A percentile compares a stretch with the other conserved stretches of the same genome.
phyloP scores from a whole-genome alignment of 83 land plant species.

The Diphasiastrum complanatum region DNA sequence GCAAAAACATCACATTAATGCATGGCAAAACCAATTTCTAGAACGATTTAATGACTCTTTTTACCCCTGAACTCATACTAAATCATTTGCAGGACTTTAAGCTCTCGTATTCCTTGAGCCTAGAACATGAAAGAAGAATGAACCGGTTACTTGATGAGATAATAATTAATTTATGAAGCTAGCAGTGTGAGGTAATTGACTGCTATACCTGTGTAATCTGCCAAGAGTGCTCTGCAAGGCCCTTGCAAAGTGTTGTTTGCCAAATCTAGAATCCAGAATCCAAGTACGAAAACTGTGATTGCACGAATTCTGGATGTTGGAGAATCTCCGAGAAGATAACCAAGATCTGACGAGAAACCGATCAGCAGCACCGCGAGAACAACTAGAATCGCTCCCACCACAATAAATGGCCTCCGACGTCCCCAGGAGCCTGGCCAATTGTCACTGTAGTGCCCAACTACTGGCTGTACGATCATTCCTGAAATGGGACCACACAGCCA shows the following conservation, averaged over 20 bases:
- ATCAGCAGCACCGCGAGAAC: constrained; percentile 50
- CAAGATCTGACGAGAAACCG: constrained; percentile 72
- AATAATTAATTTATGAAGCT: not conserved
- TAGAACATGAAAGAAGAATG: too few species aligned
- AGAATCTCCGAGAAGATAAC: constrained; percentile 54
- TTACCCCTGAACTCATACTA: too few species aligned
- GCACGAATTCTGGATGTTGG: constrained; percentile 47
- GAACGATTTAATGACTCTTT: too few species aligned
- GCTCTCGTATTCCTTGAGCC: too few species aligned
- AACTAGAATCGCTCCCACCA: constrained; percentile 51
- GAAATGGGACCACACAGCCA: constrained; percentile 97
- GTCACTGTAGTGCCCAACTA: constrained; percentile 73
- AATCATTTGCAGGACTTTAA: too few species aligned
- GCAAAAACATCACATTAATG: too few species aligned
- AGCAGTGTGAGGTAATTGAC: not conserved
- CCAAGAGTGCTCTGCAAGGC: constrained; percentile 86
- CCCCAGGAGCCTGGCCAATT: constrained; percentile 50
- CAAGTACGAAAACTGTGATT: constrained; percentile 53
- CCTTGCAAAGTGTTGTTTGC: constrained; percentile 88
- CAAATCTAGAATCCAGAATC: constrained; percentile 89
- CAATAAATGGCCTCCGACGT: constrained; percentile 72
- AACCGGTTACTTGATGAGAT: too few species aligned
- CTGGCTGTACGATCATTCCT: constrained; percentile 80
- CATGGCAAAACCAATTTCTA: too few species aligned
- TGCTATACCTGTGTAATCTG: constrained; percentile 70